Evolutionary conservation across 1,139 yeast genomes (phyloP), one percentile per base, ranked within the genome.

Genomic region (Sugiyamaella castrensis): DNA sequence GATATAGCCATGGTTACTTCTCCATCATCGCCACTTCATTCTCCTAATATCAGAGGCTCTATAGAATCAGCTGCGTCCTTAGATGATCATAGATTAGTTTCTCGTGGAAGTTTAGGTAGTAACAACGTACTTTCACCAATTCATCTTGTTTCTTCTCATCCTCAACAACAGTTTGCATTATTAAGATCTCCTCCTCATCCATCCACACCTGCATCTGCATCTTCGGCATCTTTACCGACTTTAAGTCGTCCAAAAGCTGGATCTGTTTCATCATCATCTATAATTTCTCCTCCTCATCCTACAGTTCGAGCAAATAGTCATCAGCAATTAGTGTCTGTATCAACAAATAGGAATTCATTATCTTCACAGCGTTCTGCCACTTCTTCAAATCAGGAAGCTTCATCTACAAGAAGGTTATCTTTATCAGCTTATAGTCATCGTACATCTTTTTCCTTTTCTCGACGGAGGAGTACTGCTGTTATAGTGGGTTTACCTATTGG

Each of bases 391-490:
- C 43, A 47, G 34, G 50, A 44, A 9, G 35, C 33, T 12, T 39
- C 33, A 2, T 43, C 49, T 2, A 45, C 34, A n/a, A 32, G 53
- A 12, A 45, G 55, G 13, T 13, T 41, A 34, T 53, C 56, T 6
- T 26, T 53, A 11, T 19, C 24, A 19, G 24, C 24, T 19, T 52
- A 49, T 40, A 41, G 49, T 16, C 63, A 59, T 41, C 53, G 63
- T 2, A 53, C 60, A 4, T 59, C 63, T 10, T 58, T 59, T 35
- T 58, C 62, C n/a, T 57, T 60, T 35, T 52, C 59, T 11, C 53
- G 62, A 4, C 53, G 63, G 27, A 40, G 58, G 15, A 59, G 59
- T 49, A 44, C 52, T 11, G 47, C 47, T n/a, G 38, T 47, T 15
- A 19, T 19, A 4, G 24, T 19, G 24, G 50, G 50, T 32, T 27